These are phyloP conservation scores for Aspergillus sp. DNA, from an alignment of 2,329 filamentous ascomycete genomes.

Conservation along the genomic window DNA sequence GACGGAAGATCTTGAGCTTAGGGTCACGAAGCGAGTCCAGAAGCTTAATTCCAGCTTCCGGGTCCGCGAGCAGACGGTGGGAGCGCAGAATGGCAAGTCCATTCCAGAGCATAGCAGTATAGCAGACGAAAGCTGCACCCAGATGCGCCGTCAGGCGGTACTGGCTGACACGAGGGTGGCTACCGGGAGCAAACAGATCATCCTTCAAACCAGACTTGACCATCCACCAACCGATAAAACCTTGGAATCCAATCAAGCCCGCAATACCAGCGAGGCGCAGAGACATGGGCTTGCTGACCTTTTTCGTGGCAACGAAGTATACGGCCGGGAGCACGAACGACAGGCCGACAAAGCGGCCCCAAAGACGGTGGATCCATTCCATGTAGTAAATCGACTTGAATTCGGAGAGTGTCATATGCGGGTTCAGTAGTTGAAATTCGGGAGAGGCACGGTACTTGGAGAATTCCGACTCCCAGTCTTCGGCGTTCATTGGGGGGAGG, in stretches of 20 bases:
- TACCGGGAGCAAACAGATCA: slow-evolving; percentile 87
- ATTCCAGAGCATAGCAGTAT: slow-evolving; percentile 90
- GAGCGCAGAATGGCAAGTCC: slow-evolving; percentile 82
- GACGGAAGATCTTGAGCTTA: slow-evolving; percentile 70
- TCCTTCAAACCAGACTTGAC: slow-evolving; percentile 95
- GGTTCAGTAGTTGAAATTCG: slow-evolving; percentile 89
- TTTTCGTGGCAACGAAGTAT: slow-evolving; percentile 81
- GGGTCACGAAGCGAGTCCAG: slow-evolving; percentile 66
- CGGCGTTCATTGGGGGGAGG: slow-evolving; percentile 73
- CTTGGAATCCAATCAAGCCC: slow-evolving; percentile 88
- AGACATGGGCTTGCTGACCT: slow-evolving; percentile 77
- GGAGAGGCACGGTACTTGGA: slow-evolving; percentile 87
- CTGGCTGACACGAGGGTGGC: slow-evolving; percentile 89
- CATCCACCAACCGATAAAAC: slow-evolving; percentile 99
- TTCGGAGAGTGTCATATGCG: slow-evolving; percentile 86
- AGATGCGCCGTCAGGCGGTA: slow-evolving; percentile 90
- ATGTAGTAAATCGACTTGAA: slow-evolving; percentile 99
- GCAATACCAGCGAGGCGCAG: slow-evolving; percentile 78
- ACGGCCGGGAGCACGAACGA: slow-evolving; percentile 84
- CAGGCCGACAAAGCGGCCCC: slow-evolving; percentile 88
- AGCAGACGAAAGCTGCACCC: slow-evolving; percentile 87
- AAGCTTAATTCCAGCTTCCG: slow-evolving; percentile 61
- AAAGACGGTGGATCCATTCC: slow-evolving; percentile 96
- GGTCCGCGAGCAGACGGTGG: slow-evolving; percentile 68
- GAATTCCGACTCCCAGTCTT: slow-evolving; percentile 92